Conservation (phyloP, 495 filamentous ascomycete genomes). For the Trichocladium uniseriatum region DNA sequence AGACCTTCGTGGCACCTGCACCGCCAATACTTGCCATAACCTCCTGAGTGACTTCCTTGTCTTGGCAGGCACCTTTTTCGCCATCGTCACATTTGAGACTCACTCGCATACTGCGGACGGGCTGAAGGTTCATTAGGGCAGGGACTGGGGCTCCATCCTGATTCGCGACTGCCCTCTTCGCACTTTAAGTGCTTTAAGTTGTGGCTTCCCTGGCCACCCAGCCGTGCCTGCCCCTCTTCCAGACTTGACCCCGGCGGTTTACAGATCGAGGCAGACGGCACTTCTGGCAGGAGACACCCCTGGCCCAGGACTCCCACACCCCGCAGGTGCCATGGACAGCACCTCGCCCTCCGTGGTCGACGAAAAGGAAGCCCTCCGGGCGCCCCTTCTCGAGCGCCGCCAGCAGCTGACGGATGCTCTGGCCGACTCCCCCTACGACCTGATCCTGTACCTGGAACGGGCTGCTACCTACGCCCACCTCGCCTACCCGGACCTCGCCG, state of each 20-base stretch:
- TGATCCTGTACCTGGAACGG: slow-evolving; percentile 65
- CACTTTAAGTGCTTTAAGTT: no score
- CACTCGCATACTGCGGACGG: slow-evolving; percentile 2
- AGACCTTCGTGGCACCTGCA: slow-evolving; percentile 18
- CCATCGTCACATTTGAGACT: slow-evolving; percentile 1
- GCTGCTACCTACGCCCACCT: slow-evolving; percentile 61
- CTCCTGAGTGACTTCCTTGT: neutral
- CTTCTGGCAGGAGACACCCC: no score
- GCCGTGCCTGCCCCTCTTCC: neutral
- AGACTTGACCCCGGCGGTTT: no score
- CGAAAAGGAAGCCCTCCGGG: slow-evolving; percentile 28
- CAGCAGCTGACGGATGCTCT: slow-evolving; percentile 42
- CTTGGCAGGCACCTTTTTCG: slow-evolving; percentile 13
- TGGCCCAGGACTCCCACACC: no score
- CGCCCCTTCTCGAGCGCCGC: slow-evolving; percentile 36
- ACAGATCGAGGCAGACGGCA: no score
- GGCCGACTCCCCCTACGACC: slow-evolving; percentile 57
- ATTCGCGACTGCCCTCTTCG: neutral
- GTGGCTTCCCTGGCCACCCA: no score
- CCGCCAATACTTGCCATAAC: neutral
- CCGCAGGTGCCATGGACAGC: slow-evolving; percentile 38
- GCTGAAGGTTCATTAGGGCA: neutral
- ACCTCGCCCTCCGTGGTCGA: slow-evolving; percentile 24
- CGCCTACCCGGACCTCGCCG: slow-evolving; percentile 81
- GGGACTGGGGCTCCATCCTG: neutral